Evolutionary conservation across 805 yeast genomes (phyloP).

Genomic region (Peterozyma xylosa): DNA sequence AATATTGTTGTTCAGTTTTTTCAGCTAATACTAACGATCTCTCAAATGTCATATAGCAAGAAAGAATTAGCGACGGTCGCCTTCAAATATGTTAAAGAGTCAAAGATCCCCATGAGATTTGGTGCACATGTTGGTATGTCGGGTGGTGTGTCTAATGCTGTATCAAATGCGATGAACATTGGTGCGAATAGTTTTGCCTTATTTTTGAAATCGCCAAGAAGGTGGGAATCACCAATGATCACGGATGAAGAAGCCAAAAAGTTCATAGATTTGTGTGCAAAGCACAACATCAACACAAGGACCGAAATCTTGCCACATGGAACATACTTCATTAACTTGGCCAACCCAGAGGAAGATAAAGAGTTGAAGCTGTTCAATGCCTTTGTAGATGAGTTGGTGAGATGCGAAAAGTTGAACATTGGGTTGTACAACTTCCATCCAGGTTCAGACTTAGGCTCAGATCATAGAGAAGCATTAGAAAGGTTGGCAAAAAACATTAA

Average conservation of each 20-base stretch:
- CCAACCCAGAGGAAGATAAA: constrained; percentile 81
- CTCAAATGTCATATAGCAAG: constrained; percentile 1
- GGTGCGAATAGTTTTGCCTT: constrained; percentile 84
- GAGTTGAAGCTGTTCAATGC: constrained; percentile 68
- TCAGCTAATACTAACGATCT: too few relatives aligned
- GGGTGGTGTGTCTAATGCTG: constrained; percentile 50
- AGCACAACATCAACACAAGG: constrained; percentile 60
- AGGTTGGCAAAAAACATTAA: constrained; percentile 77
- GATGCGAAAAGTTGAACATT: constrained; percentile 82
- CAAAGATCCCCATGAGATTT: constrained; percentile 44
- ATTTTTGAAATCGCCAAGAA: constrained; percentile 82
- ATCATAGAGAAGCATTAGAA: constrained; percentile 54
- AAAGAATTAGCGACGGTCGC: constrained; percentile 1
- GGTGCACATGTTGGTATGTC: constrained; percentile 88
- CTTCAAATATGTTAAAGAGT: constrained; percentile 32
- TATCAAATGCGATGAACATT: constrained; percentile 34
- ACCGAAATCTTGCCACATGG: constrained; percentile 92
- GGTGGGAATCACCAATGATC: constrained; percentile 83
- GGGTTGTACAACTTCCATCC: constrained; percentile 91
- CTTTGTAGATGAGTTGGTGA: constrained; percentile 74
- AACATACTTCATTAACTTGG: constrained; percentile 86
- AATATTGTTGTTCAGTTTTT: too few relatives aligned
- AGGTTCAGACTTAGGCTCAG: constrained; percentile 74
- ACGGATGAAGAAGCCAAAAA: constrained; percentile 57
- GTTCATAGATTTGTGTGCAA: constrained; percentile 57